Evolutionary conservation across 2,329 filamentous ascomycete genomes (phyloP), one percentile per base, ranked within the genome.

Genomic region (Colletotrichum sublineola): DNA sequence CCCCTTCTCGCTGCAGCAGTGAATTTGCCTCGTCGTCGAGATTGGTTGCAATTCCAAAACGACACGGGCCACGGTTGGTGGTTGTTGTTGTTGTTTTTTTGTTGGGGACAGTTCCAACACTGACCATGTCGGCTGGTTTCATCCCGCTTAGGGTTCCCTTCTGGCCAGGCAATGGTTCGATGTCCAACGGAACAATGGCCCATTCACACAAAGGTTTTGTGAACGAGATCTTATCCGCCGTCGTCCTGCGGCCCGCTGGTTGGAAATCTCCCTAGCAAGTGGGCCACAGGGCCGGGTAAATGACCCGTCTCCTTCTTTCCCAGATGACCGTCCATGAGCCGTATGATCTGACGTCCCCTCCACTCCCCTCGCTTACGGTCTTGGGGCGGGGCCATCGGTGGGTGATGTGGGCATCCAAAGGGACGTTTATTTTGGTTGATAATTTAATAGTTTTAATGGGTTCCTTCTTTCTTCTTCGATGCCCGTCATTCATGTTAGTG

Each of bases 81-180:
- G 4, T 14, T 15, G 14, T 18, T 18, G 18, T 15, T 44, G 1
- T 44, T 20, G 15, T 44, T 44, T 44, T 65, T 65, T 66, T 66
- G 52, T 66, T 66, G 63, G 40, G 63, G 12, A n/a, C 31, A 8
- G 5, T 57, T 57, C 40, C 42, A 60, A 62, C 55, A 61, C 20
- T 61, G 64, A 52, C 64, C 64, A 52, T 20, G 48, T 56, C 58
- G 29, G 12, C 40, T 38, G 58, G 66, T 64, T 68, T 56, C 60
- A 68, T 33, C 63, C 63, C 63, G 57, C 57, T 62, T 56, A 57
- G 20, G 44, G 44, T 20, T 20, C 9, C 52, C 18, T 44, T 67
- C 36, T 67, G 67, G 52, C 33, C 46, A 56, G 38, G n/a, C 44
- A 38, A 68, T 71, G 46, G 68, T 71, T 71, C 68, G 68, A 68